Evolutionary conservation across 1,284 basidiomycete species (phyloP), one percentile per base, ranked within the genome.

Genomic region (Blastosporella zonata): DNA sequence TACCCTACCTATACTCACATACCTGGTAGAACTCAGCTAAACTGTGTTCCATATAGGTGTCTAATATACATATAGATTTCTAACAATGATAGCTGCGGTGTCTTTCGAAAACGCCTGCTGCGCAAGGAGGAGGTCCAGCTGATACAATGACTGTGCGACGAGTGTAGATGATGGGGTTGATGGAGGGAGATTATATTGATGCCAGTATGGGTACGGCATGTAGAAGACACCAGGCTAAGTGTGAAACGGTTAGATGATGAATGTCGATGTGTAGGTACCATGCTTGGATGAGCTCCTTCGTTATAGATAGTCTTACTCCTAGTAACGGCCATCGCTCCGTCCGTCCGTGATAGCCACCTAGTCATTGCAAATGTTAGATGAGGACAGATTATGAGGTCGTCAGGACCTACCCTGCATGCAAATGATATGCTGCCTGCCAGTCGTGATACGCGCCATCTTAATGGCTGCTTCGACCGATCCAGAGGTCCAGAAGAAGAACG

Each of bases 401-500:
- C n/a, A n/a, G n/a, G n/a, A n/a, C n/a, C 8, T 12, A 74, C 85
- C 89, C 68, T 96, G 93, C 86, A 97, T 91, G 51, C 82, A 76
- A 54, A 97, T 93, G 55, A 97, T 81, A 64, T 96, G 94, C 64
- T 92, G 90, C 54, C 82, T 78, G 37, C 82, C 81, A 1, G 93
- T 97, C 29, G 85, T 73, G 13, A 69, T 66, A 31, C 94, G 80
- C 1, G 90, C 88, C 70, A 90, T 82, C 69, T 93, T 93, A 51
- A 94, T 65, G 1, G 87, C 74, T 1, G 83, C 90, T 69, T 97
- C 91, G 31, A 93, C 79, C 2, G 91, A 87, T 12, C 93, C 93
- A 3, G 93, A 96, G 74, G 94, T 97, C 89, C 90, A 93, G 69
- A 95, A 90, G 78, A 92, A 96, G 78, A 97, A 95, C 13, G 91